A percentile compares a stretch with the other conserved stretches of the same genome.
Evolutionary conservation across 768 basidiomycete species (phyloP).

Genomic region (Lentinula sp.): DNA sequence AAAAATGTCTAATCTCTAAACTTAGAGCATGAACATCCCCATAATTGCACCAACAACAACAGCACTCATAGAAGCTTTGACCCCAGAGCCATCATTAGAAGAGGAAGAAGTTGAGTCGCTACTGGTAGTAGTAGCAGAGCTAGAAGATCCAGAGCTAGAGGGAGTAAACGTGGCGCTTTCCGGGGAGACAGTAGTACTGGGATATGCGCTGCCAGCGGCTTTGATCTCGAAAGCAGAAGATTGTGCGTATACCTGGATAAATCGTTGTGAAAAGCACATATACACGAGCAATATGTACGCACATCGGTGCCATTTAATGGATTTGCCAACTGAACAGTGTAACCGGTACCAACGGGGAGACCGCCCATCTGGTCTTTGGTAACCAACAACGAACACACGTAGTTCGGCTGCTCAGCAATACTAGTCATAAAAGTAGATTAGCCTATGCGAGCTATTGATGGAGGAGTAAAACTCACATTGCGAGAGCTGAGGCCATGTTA

Average conservation of each 20-base stretch:
- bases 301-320: slow-evolving; percentile 47
- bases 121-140: not conserved
- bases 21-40: not conserved
- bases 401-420: slow-evolving; percentile 48
- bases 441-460: not conserved
- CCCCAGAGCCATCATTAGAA: not conserved
- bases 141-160: not conserved
- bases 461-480: slow-evolving; percentile 19
- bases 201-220: not conserved
- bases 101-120: not conserved
- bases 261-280: not conserved
- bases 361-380: slow-evolving; percentile 34
- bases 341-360: slow-evolving; percentile 38
- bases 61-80: not conserved
- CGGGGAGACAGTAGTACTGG: slow-evolving; percentile 1
- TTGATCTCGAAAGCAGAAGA: slow-evolving; percentile 5
- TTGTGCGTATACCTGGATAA: not conserved
- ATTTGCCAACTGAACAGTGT: slow-evolving; percentile 46
- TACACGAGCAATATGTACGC: slow-evolving; percentile 17
- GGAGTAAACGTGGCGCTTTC: slow-evolving; percentile 2
- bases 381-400: slow-evolving; percentile 52
- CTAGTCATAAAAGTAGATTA: slow-evolving; percentile 15
- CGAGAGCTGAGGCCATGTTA: slow-evolving; percentile 34
- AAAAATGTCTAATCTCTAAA: not conserved
- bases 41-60: not conserved